Conservation (phyloP, 2,329 filamentous ascomycete species). For the Colletotrichum destructivum region DNA sequence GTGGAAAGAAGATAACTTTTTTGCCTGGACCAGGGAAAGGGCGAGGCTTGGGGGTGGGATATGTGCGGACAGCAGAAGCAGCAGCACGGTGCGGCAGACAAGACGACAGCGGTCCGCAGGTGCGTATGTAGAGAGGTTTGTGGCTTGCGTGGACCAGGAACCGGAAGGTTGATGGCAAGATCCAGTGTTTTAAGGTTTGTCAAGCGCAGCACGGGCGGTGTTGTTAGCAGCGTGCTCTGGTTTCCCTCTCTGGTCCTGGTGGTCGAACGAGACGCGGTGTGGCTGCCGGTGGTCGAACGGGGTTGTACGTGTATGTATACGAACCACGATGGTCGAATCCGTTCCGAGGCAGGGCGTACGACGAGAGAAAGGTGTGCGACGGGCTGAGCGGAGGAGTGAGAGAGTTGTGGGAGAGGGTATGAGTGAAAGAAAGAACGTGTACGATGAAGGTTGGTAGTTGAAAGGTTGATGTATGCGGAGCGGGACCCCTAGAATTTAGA, state of each 20-base stretch:
- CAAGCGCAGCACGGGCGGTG: constrained; percentile 29
- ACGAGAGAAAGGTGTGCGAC: background rate
- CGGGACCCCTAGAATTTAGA: constrained; percentile 21
- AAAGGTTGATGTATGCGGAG: constrained; percentile 20
- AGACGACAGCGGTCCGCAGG: constrained; percentile 5
- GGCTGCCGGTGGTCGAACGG: background rate
- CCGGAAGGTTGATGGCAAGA: constrained; percentile 18
- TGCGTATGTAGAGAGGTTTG: constrained; percentile 22
- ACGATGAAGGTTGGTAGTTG: constrained; percentile 2
- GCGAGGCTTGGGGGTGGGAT: constrained; percentile 13
- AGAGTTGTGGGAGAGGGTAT: background rate
- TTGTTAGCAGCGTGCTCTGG: constrained; percentile 9
- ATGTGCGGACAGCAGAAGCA: constrained; percentile 12
- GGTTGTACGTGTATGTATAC: background rate
- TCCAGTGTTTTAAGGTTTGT: constrained; percentile 37
- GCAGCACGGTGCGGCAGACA: background rate
- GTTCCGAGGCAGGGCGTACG: background rate
- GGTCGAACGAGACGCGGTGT: background rate
- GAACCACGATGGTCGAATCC: background rate
- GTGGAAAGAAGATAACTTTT: background rate
- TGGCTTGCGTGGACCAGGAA: constrained; percentile 35
- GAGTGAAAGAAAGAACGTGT: background rate
- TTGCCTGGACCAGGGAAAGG: constrained; percentile 6
- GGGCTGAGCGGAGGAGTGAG: too few relatives aligned
- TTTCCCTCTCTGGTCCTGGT: constrained; percentile 11